Evolutionary conservation across 139 green algal species (phyloP), one percentile per base, ranked within the genome.

Genomic region (Protoeuglena noctilucae): DNA sequence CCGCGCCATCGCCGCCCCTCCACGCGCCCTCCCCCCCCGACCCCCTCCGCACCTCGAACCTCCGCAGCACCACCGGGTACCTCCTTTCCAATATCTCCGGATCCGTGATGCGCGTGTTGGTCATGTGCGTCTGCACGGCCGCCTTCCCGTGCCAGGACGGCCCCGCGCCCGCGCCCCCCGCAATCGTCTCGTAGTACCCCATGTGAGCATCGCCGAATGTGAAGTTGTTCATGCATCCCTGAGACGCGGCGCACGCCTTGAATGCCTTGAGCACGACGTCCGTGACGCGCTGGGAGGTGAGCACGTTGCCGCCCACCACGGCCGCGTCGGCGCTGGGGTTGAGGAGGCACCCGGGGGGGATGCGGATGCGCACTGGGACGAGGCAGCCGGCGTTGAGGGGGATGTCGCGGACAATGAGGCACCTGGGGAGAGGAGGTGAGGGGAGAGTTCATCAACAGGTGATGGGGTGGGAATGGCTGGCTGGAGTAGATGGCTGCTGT

Each of bases 191-290:
- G 65, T 96, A 98, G 72, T 96, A 98, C 2, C 86, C 84, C 75
- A 90, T 81, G 30, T 62, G 54, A 14, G 70, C 71, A 46, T 94
- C 84, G 0, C 89, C 89, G 77, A 97, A 96, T 0, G 89, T 97
- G 48, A 96, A 80, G 73, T 96, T 96, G 78, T 97, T 97, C 89
- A 96, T 97, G 79, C 86, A 95, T 31, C 89, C 89, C 76, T 91
- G 72, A 5, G 78, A 89, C 3, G 82, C 79, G 0, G 87, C 84
- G 21, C 78, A 79, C 19, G 87, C 87, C 34, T 64, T 63, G 68
- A 97, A 96, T 2, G 86, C 86, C 51, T 77, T 82, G 21, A 96
- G 78, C 48, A 95, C 77, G 9, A 96, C 87, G 62, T 97, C 89
- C 9, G 89, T 97, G 25, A 97, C 82, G 1, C 89, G 67, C 73